These are phyloP conservation scores for Wallacemonas sp. DNA, from an alignment of 208 protist genomes.

Conservation along the genomic window DNA sequence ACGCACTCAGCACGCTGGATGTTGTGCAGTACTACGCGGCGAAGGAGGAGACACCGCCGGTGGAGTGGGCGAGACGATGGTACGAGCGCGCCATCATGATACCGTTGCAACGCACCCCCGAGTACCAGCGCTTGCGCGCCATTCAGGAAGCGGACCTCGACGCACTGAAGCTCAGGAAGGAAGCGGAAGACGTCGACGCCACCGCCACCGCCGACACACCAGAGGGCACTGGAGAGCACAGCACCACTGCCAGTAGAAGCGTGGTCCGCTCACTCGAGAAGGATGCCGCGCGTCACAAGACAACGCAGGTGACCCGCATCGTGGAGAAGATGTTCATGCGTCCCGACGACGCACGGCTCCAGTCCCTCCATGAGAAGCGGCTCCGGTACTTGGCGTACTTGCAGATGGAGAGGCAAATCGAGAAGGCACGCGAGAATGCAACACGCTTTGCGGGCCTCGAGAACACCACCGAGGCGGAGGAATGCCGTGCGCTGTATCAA, in stretches of 20 bases:
- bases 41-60: conserved; percentile 60
- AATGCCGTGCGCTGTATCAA: conserved; percentile 49
- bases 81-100: conserved; percentile 79
- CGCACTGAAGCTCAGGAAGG: conserved; percentile 18
- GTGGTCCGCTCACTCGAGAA: neutral
- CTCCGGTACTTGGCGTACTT: conserved; percentile 82
- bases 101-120: conserved; percentile 65
- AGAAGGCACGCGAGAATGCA: conserved; percentile 68
- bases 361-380: conserved; percentile 69
- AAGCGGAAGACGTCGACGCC: conserved; percentile 17
- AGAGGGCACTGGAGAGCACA: neutral
- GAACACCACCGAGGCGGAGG: conserved; percentile 40
- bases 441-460: conserved; percentile 64
- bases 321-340: conserved; percentile 85
- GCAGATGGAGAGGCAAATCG: conserved; percentile 84
- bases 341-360: conserved; percentile 58
- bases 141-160: conserved; percentile 46
- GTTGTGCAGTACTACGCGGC: conserved; percentile 84
- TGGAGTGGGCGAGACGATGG: conserved; percentile 85
- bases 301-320: conserved; percentile 48
- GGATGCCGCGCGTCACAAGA: conserved; percentile 29
- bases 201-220: neutral
- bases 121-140: conserved; percentile 63
- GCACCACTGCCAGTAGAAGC: conserved; percentile 1
- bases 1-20: conserved; percentile 62